Evolutionary conservation across 2,329 filamentous ascomycete genomes (phyloP).

Genomic region (Gnomoniopsis sp.): DNA sequence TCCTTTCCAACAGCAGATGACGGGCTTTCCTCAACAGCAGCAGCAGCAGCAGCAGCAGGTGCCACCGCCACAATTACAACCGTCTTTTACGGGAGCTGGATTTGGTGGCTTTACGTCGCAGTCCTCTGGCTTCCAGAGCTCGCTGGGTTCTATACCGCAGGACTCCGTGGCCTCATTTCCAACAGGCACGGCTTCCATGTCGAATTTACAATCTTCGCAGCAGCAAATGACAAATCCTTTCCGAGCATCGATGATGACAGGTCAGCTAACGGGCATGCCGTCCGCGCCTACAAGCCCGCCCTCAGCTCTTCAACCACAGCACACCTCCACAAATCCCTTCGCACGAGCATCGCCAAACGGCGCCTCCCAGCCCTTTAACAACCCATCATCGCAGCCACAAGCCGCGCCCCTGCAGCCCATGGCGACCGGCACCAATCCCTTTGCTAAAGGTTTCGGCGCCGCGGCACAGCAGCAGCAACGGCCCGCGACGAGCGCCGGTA

Average conservation of each 20-base stretch:
- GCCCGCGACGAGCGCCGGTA: conserved; percentile 42
- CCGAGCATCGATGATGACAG: conserved; percentile 75
- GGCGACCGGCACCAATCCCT: conserved; percentile 58
- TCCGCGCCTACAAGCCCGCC: conserved; percentile 37
- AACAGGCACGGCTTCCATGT: conserved; percentile 36
- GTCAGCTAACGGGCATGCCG: conserved; percentile 47
- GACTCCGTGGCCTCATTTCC: conserved; percentile 51
- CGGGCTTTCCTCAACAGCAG: conserved; percentile 27
- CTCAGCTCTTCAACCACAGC: conserved; percentile 48
- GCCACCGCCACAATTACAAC: conserved; percentile 36
- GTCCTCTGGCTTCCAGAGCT: conserved; percentile 53
- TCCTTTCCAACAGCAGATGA: conserved; percentile 39
- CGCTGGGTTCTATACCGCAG: conserved; percentile 56
- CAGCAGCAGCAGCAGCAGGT: conserved; percentile 32
- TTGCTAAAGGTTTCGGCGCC: conserved; percentile 44
- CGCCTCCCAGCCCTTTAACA: conserved; percentile 30
- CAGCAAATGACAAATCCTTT: conserved; percentile 84
- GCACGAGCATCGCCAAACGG: conserved; percentile 53
- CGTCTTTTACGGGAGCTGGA: conserved; percentile 64
- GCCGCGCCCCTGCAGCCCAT: conserved; percentile 43
- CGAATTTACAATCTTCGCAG: conserved; percentile 40
- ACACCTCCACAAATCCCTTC: conserved; percentile 75
- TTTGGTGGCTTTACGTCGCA: conserved; percentile 81
- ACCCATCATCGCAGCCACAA: conserved; percentile 32
- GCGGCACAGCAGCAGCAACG: conserved; percentile 33